Evolutionary conservation across 2,329 filamentous ascomycete genomes (phyloP).

Genomic region (Fusarium sp.): DNA sequence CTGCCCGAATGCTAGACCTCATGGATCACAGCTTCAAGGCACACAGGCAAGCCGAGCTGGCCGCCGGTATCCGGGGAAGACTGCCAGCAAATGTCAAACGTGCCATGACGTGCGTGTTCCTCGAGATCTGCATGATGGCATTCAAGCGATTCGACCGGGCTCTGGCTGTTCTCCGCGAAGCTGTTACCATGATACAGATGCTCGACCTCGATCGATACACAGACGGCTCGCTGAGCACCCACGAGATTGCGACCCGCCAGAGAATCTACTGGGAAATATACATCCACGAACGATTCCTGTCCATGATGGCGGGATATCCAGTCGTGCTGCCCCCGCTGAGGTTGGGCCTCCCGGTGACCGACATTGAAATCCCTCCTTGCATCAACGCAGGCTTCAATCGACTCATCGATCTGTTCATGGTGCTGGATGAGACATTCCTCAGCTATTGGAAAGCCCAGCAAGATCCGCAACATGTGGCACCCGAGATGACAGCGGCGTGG

Average conservation of each 20-base stretch:
- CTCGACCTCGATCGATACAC: constrained; percentile 27
- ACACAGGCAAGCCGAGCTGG: constrained; percentile 43
- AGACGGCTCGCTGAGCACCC: constrained; percentile 18
- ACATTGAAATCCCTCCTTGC: constrained; percentile 46
- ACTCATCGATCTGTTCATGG: constrained; percentile 49
- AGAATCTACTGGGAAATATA: constrained; percentile 64
- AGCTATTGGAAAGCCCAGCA: constrained; percentile 50
- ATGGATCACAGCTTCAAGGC: constrained; percentile 41
- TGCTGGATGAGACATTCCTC: constrained; percentile 52
- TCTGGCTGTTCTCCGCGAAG: constrained; percentile 60
- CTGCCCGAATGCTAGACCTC: constrained; percentile 45
- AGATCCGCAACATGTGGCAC: constrained; percentile 16
- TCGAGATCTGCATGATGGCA: constrained; percentile 62
- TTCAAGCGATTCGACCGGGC: constrained; percentile 59
- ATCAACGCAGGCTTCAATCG: constrained; percentile 51
- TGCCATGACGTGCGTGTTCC: constrained; percentile 60
- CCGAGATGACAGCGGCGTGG: constrained; percentile 49
- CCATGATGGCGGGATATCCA: constrained; percentile 58
- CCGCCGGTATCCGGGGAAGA: constrained; percentile 47
- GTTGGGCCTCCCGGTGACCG: constrained; percentile 42
- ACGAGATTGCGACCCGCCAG: constrained; percentile 45
- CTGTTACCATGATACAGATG: constrained; percentile 49
- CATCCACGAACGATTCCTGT: constrained; percentile 65
- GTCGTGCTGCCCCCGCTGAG: constrained; percentile 46
- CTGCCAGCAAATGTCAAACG: constrained; percentile 54